Evolutionary conservation across 768 basidiomycete genomes (phyloP).

Genomic region (Mrakia gelida): DNA sequence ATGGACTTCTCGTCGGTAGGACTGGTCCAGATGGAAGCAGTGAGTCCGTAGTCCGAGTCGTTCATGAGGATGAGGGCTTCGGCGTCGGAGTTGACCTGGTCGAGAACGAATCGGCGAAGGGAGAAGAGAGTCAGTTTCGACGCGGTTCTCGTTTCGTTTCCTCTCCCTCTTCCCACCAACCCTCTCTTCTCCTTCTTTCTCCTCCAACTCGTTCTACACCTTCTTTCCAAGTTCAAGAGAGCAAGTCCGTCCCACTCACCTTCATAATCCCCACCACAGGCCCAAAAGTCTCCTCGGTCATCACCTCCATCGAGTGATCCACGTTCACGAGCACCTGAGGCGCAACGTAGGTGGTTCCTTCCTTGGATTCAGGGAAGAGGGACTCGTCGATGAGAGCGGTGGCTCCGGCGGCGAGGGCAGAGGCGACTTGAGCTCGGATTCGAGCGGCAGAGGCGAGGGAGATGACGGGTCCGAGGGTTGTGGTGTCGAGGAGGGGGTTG

Average conservation of each 20-base stretch:
- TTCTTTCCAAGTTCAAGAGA: too few species aligned
- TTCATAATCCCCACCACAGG: constrained; percentile 91
- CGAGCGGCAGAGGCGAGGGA: constrained; percentile 76
- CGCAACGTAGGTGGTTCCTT: constrained; percentile 76
- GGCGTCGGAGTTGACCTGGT: constrained; percentile 71
- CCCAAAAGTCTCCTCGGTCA: constrained; percentile 84
- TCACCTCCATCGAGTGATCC: constrained; percentile 87
- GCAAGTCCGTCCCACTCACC: too few species aligned
- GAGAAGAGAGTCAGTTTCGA: not conserved
- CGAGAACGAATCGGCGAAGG: too few species aligned
- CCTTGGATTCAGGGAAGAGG: constrained; percentile 60
- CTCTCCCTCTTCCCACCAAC: not conserved
- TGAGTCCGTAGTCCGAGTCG: constrained; percentile 90
- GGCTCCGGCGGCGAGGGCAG: constrained; percentile 81
- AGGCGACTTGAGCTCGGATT: constrained; percentile 79
- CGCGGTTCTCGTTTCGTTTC: not conserved
- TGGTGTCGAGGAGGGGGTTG: constrained; percentile 69
- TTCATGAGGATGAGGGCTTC: constrained; percentile 92
- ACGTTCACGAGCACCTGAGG: constrained; percentile 90
- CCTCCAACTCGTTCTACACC: too few species aligned
- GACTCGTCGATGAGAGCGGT: constrained; percentile 65
- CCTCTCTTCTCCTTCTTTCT: not conserved
- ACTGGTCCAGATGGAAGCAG: constrained; percentile 91
- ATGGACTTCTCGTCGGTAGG: constrained; percentile 57
- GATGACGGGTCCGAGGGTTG: constrained; percentile 88